These are phyloP conservation scores for Trypanosoma platydactyli DNA, from an alignment of 208 protist genomes.

Conservation along the genomic window DNA sequence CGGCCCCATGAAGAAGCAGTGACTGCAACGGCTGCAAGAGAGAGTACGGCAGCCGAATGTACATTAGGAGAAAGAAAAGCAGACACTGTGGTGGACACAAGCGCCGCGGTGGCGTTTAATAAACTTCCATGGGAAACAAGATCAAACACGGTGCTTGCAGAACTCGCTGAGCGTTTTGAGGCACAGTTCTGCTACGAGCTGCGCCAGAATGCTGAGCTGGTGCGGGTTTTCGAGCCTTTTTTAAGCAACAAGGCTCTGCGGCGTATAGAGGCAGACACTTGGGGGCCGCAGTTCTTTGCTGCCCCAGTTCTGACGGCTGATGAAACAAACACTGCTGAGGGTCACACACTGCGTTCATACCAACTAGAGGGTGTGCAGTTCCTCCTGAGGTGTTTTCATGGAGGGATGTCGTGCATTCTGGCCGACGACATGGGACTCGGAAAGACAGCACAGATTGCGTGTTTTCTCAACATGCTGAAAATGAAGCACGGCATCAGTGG, in stretches of 20 bases:
- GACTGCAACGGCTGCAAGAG: background rate
- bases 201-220: slow-evolving; percentile 36
- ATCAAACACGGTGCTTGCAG: slow-evolving; percentile 35
- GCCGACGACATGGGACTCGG: slow-evolving; percentile 98
- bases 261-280: slow-evolving; percentile 32
- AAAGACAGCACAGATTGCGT: slow-evolving; percentile 96
- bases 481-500: slow-evolving; percentile 73
- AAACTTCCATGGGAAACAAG: slow-evolving; percentile 52
- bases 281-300: slow-evolving; percentile 40
- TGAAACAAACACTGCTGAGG: slow-evolving; percentile 35
- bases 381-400: slow-evolving; percentile 86
- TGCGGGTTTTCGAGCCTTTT: slow-evolving; percentile 73
- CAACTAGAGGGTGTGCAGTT: slow-evolving; percentile 97
- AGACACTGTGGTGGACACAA: background rate
- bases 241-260: slow-evolving; percentile 54
- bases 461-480: slow-evolving; percentile 87
- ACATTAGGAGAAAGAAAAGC: background rate
- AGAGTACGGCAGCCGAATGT: background rate
- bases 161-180: slow-evolving; percentile 51
- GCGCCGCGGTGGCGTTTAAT: slow-evolving; percentile 16
- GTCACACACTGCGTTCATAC: slow-evolving; percentile 87
- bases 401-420: slow-evolving; percentile 88
- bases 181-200: slow-evolving; percentile 75
- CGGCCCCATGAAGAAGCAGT: slow-evolving; percentile 33
- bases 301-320: slow-evolving; percentile 33